Evolutionary conservation across 345 rosid genomes (phyloP), one percentile per base, ranked within the genome.

Genomic region (Hibiscus trionum): DNA sequence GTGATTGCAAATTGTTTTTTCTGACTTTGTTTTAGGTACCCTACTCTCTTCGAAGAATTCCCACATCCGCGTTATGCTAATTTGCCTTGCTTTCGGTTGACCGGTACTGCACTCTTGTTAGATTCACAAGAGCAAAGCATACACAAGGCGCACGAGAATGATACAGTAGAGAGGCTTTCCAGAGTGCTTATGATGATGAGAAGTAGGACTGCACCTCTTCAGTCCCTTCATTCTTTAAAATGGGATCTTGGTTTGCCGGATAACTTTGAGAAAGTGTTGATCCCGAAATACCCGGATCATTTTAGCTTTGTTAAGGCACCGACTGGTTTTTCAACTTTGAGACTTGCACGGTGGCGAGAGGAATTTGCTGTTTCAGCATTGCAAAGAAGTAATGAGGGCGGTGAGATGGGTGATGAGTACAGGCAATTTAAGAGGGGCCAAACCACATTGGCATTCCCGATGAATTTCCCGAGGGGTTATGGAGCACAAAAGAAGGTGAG

Each of bases 401-500:
- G 70, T 35, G 83, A 71, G 58, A 76, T 8, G 29, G 77, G 88
- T 2, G 78, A 80, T 74, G 90, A 88, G 77, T 91, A 91, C 77
- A 78, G 91, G 44, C 85, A 87, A 69, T 89, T 95, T 57, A 91
- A 90, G 80, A 83, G 85, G 71, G 93, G 96, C 4, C 85, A 88
- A 72, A 84, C 92, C 0, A 74, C 91, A 4, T 80, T 95, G 85
- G 74, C 86, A 8, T 90, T 89, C 61, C 86, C 91, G 2, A 89
- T 95, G 98, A 95, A 82, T 31, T 95, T 95, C 59, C 98, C 97
- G 21, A 86, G 91, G 75, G 97, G 93, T n/a, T 90, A 95, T 71
- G 99, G 97, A 68, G 91, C 80, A 39, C 99, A 95, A 78, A 95
- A 83, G 82, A 95, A 90, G 84, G 99, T 95, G 15, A 85, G 76